phyloP scores from a whole-genome alignment of 2,329 filamentous ascomycete species.

The Ceratocystis colombiana region DNA sequence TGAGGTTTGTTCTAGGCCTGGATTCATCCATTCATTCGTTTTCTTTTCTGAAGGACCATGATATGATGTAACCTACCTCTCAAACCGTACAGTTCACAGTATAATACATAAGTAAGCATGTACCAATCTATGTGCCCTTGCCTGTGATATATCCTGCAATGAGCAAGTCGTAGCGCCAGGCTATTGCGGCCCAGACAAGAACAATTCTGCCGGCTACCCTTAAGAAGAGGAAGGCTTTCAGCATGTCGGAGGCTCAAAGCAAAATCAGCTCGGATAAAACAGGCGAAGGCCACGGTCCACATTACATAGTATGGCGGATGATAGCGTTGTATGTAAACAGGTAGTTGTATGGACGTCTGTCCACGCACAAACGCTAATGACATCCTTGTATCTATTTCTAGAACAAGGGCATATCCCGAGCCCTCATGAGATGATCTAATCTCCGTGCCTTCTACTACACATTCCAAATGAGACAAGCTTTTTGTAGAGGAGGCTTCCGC shows the following conservation, averaged over 20 bases:
- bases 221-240: too few species aligned
- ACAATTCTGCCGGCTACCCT: too few species aligned
- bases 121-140: background rate
- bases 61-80: background rate
- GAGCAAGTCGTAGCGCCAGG: too few species aligned
- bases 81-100: background rate
- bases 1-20: background rate
- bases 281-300: background rate
- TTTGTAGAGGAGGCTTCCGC: background rate
- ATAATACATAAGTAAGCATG: background rate
- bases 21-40: background rate
- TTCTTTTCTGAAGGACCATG: background rate
- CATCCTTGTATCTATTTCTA: slow-evolving; percentile 2
- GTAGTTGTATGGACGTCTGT: background rate
- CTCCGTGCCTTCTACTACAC: background rate
- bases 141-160: background rate
- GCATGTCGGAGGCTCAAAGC: too few species aligned
- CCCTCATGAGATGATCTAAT: slow-evolving; percentile 7
- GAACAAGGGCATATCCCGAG: slow-evolving; percentile 8
- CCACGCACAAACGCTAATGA: background rate
- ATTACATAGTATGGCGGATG: too few species aligned
- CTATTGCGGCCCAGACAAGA: too few species aligned
- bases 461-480: background rate
- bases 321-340: background rate
- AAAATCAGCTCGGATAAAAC: background rate